Evolutionary conservation across 768 basidiomycete species (phyloP), one percentile per base, ranked within the genome.

Genomic region (Russula sp.): DNA sequence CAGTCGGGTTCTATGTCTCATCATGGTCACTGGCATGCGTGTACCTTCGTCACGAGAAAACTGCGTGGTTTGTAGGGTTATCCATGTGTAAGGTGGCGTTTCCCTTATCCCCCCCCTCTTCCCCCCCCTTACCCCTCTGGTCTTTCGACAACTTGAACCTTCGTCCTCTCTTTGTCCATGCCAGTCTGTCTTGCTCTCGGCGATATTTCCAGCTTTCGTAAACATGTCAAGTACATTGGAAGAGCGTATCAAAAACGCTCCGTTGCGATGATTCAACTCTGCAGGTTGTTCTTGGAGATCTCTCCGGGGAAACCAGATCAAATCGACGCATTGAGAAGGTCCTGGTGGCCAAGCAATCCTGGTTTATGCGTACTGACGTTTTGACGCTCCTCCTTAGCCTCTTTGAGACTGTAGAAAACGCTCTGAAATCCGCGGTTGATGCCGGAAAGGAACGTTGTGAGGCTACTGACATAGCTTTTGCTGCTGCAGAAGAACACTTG

Each of bases 221-320:
- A 64, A 44, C 56, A 64, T 54, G 49, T 64, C 54, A 64, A 64
- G 35, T 22, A 55, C n/a, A 64, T 64, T 1, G 63, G 63, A 55
- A 49, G 63, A 22, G 58, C 63, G 14, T 64, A 64, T 32, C 63
- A 64, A 20, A 64, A 64, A 47, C 63, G 63, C 27, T 64, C 63
- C 16, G 48, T 64, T 49, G 63, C 63, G 2, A 64, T 64, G 63
- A 64, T 64, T 35, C 63, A 64, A 31, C 59, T 64, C n/a, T 64
- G 58, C 27, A 55, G 63, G 20, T 32, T 64, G 13, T 64, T 64
- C 49, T 20, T 64, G 48, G 63, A 64, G 54, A 64, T 64, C 16
- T 64, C 63, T 50, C 54, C 58, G 0, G 63, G 63, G 34, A 64
- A 64, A 27, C 57, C 58, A 44, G 59, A 64, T 60, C 63, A 64